These are phyloP conservation scores for Chaetothyriales sp. DNA, from an alignment of 2,329 filamentous ascomycete species.

Conservation along the genomic window DNA sequence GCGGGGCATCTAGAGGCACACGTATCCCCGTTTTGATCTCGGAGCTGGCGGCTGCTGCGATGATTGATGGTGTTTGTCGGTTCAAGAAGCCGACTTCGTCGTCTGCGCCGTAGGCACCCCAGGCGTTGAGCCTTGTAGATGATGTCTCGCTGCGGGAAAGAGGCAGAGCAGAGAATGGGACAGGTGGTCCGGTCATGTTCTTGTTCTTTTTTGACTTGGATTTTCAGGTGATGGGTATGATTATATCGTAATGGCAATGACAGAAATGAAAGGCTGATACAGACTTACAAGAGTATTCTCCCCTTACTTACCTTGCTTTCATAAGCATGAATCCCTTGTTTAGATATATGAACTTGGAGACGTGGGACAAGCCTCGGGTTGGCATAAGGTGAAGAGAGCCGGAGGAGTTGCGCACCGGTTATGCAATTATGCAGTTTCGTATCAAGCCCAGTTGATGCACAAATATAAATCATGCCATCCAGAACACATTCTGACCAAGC, in stretches of 20 bases:
- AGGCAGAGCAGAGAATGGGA: constrained; percentile 27
- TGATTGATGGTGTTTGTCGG: constrained; percentile 35
- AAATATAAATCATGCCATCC: no score
- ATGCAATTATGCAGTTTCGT: no score
- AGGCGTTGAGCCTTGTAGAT: constrained; percentile 31
- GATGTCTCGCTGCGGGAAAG: constrained; percentile 23
- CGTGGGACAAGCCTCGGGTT: no score
- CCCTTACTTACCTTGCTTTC: background rate
- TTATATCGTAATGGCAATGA: background rate
- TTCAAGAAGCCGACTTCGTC: constrained; percentile 43
- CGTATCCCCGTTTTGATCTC: constrained; percentile 29
- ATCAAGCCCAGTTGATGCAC: no score
- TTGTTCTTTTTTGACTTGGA: no score
- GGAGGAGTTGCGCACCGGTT: no score
- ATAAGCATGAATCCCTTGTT: background rate
- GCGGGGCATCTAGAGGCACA: constrained; percentile 21
- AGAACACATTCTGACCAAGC: no score
- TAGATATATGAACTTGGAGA: background rate
- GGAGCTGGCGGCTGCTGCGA: constrained; percentile 26
- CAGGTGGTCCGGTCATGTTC: constrained; percentile 12
- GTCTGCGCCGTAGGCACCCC: constrained; percentile 38
- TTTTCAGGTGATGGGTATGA: background rate
- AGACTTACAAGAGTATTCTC: no score
- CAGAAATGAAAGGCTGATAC: no score
- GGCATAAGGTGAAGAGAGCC: background rate